These are phyloP conservation scores for Aspergillus olivimuriae DNA, from an alignment of 495 filamentous ascomycete genomes.

Conservation along the genomic window DNA sequence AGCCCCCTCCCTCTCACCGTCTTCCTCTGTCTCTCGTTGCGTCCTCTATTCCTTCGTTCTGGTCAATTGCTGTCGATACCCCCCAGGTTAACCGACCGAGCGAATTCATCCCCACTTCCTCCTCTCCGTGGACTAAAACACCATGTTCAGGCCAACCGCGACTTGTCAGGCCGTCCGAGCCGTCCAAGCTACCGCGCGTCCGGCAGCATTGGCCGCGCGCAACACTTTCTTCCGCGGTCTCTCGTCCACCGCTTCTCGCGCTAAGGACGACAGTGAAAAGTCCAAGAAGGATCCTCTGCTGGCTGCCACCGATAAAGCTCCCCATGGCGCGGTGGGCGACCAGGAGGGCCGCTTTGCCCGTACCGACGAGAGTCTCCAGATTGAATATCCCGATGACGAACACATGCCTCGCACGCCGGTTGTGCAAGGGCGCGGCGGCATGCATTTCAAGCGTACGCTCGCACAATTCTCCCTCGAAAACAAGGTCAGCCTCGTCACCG, in stretches of 20 bases:
- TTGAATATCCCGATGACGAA: slow-evolving; percentile 67
- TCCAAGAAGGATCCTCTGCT: slow-evolving; percentile 24
- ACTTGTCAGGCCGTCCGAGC: slow-evolving; percentile 26
- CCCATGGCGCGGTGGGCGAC: slow-evolving; percentile 23
- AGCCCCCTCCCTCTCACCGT: not conserved
- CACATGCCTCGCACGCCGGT: slow-evolving; percentile 59
- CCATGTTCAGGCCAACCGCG: slow-evolving; percentile 30
- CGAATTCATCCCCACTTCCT: not conserved
- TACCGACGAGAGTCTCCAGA: slow-evolving; percentile 68
- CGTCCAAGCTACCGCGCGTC: slow-evolving; percentile 18
- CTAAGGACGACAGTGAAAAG: slow-evolving; percentile 19
- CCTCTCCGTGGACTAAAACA: not conserved
- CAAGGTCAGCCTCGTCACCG: slow-evolving; percentile 73
- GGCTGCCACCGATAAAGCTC: slow-evolving; percentile 27
- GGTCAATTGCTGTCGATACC: not conserved
- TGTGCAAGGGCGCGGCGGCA: slow-evolving; percentile 64
- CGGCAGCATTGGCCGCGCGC: slow-evolving; percentile 12
- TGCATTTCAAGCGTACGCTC: slow-evolving; percentile 65
- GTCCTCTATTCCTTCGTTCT: not conserved
- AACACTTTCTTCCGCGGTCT: slow-evolving; percentile 20
- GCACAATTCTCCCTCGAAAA: slow-evolving; percentile 73
- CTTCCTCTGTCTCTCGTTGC: not conserved
- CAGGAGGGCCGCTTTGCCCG: slow-evolving; percentile 57
- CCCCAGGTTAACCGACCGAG: not conserved
- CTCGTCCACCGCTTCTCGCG: slow-evolving; percentile 25